These are phyloP conservation scores for Calamus simplicifolius DNA, from an alignment of 176 grass and related monocot genomes.

Conservation along the genomic window DNA sequence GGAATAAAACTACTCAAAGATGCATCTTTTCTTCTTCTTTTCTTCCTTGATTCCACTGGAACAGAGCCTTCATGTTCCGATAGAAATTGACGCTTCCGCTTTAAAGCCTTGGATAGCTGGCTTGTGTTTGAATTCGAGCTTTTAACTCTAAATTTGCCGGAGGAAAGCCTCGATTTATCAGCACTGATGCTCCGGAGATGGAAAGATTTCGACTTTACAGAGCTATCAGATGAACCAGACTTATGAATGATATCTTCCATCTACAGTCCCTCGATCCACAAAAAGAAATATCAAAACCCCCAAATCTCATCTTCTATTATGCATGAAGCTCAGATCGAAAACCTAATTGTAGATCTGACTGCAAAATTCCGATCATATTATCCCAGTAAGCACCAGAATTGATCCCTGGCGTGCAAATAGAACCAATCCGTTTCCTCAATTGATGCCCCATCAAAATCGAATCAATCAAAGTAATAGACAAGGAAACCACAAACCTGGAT, in stretches of 20 bases:
- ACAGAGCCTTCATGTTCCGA: conserved; percentile 16
- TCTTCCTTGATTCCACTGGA: conserved; percentile 7
- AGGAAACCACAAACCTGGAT: conserved; percentile 19
- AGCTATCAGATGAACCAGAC: conserved; percentile 29
- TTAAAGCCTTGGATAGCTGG: conserved; percentile 18
- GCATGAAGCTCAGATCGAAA: conserved; percentile 25
- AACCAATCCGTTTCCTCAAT: conserved; percentile 13
- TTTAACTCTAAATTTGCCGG: conserved; percentile 31
- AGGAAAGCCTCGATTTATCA: conserved; percentile 29
- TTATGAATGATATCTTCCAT: conserved; percentile 60
- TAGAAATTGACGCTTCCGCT: conserved; percentile 3
- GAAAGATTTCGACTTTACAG: conserved; percentile 36
- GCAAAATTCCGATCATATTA: conserved; percentile 32
- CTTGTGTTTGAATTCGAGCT: conserved; percentile 25
- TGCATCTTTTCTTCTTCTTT: conserved; percentile 25
- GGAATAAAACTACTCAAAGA: conserved; percentile 30
- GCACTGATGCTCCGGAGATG: conserved; percentile 39
- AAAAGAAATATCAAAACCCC: conserved; percentile 14
- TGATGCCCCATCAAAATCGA: conserved; percentile 1
- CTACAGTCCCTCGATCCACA: conserved; percentile 32
- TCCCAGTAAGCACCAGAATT: conserved; percentile 23
- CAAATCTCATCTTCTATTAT: conserved; percentile 59
- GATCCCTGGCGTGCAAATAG: conserved; percentile 15
- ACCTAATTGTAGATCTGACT: conserved; percentile 32
- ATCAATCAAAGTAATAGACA: background rate